Conservation (phyloP, 148 eudicot species). For the Diospyros kaki region DNA sequence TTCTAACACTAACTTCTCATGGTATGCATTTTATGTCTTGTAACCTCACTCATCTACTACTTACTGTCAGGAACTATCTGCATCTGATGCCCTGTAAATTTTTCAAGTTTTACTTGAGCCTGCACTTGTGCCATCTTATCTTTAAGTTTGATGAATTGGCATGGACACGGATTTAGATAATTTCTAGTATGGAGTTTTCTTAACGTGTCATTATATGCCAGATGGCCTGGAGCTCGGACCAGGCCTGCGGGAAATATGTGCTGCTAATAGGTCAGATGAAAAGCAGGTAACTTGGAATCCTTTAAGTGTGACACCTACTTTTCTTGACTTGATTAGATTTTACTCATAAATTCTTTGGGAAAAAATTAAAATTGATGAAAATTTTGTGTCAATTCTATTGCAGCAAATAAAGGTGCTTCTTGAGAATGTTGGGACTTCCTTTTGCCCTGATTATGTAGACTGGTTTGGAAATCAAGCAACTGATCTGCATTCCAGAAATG, state of each 20-base stretch:
- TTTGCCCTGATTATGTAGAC: constrained; percentile 69
- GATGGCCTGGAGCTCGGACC: constrained; percentile 64
- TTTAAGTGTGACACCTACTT: background rate
- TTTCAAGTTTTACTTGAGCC: background rate
- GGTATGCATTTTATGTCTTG: too few relatives aligned
- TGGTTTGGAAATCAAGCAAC: constrained; percentile 68
- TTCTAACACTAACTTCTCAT: too few relatives aligned
- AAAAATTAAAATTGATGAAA: background rate
- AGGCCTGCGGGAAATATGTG: constrained; percentile 73
- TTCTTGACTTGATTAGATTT: background rate
- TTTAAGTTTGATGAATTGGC: background rate
- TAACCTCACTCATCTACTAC: too few relatives aligned
- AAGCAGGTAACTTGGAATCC: constrained; percentile 52
- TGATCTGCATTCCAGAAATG: constrained; percentile 52
- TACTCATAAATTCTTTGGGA: background rate
- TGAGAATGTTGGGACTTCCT: constrained; percentile 64
- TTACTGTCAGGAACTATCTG: too few relatives aligned
- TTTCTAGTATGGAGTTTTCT: constrained; percentile 9
- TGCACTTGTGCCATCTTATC: background rate
- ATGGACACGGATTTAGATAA: background rate
- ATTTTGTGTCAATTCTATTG: constrained; percentile 8
- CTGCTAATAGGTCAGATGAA: constrained; percentile 87
- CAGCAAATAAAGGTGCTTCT: constrained; percentile 98
- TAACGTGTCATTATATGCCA: constrained; percentile 23
- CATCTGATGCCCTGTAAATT: background rate